Evolutionary conservation across 2,329 filamentous ascomycete species (phyloP), one percentile per base, ranked within the genome.

Genomic region (Aspergillus niger): DNA sequence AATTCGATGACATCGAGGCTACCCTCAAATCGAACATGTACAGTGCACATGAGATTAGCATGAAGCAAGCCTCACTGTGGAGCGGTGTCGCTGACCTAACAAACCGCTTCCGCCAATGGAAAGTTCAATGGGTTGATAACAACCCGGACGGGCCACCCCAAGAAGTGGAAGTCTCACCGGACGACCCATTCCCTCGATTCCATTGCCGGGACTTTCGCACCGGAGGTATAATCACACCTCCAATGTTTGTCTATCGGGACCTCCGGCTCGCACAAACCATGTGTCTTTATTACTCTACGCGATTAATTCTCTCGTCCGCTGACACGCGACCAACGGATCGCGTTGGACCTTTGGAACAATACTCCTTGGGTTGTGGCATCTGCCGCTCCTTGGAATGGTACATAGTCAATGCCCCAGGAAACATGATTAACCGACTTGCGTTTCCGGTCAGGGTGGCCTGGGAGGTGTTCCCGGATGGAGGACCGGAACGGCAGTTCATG

Each of bases 351-450:
- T 47, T 65, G 15, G 69, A 77, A 49, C 72, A 75, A 55, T 77
- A 77, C 30, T 67, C 66, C 4, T 58, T 76, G 8, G 74, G 67
- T 2, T 77, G 74, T 43, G 70, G 70, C 3, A 76, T 77, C 55
- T 75, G 71, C 52, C 74, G 74, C 22, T 70, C 70, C 30, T 59
- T 76, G 13, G 72, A 76, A 55, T 76, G 67, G 62, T 77, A 76
- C 57, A 72, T 77, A 8, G 61, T 71, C 3, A 74, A 66, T 0
- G 69, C 74, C 0, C 73, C 74, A 0, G 74, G 74, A 1, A 76
- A 76, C 55, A 76, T 77, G 74, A 76, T 77, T 51, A 77, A 76
- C 53, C 74, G 74, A 2, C 70, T 77, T 10, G 74, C 74, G 1
- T 76, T 77, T 36, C 66, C 74, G 2, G 72, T 73, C 5, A 71